A percentile compares a stretch with the other conserved stretches of the same genome.
phyloP scores from a whole-genome alignment of 352 stramenopile species.

The Pythium myriotylum region DNA sequence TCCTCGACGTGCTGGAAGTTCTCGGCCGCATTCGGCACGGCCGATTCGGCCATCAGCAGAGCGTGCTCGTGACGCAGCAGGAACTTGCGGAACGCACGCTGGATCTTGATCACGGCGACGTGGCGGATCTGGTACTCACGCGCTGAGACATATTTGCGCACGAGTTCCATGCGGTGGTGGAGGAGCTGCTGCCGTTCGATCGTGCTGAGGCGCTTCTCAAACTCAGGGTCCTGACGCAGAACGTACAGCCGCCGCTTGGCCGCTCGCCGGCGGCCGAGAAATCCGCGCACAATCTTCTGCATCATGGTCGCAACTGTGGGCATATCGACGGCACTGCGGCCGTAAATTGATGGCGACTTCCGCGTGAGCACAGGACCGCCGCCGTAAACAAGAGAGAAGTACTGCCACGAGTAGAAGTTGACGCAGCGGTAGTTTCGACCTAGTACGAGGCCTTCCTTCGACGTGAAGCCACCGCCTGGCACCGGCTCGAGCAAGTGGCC shows the following conservation, averaged over 20 bases:
- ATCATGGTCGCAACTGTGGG: constrained; percentile 37
- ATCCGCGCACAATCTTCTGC: constrained; percentile 57
- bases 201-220: constrained; percentile 23
- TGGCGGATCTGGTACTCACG: constrained; percentile 62
- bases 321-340: constrained; percentile 35
- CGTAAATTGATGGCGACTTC: constrained; percentile 50
- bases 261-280: constrained; percentile 40
- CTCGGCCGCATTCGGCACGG: constrained; percentile 45
- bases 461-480: background rate
- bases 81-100: constrained; percentile 50
- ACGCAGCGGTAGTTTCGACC: constrained; percentile 60
- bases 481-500: constrained; percentile 31
- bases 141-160: constrained; percentile 58
- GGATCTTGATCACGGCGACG: constrained; percentile 54
- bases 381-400: constrained; percentile 49
- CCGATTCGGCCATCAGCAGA: constrained; percentile 58
- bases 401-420: constrained; percentile 57
- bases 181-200: constrained; percentile 29
- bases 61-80: constrained; percentile 51
- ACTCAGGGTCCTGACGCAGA: constrained; percentile 33
- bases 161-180: constrained; percentile 40
- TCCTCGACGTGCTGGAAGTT: constrained; percentile 57
- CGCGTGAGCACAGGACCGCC: constrained; percentile 51
- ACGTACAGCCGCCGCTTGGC: constrained; percentile 24
- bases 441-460: constrained; percentile 26